Conservation (phyloP, 352 stramenopile species). For the Aphanomyces euteiches region DNA sequence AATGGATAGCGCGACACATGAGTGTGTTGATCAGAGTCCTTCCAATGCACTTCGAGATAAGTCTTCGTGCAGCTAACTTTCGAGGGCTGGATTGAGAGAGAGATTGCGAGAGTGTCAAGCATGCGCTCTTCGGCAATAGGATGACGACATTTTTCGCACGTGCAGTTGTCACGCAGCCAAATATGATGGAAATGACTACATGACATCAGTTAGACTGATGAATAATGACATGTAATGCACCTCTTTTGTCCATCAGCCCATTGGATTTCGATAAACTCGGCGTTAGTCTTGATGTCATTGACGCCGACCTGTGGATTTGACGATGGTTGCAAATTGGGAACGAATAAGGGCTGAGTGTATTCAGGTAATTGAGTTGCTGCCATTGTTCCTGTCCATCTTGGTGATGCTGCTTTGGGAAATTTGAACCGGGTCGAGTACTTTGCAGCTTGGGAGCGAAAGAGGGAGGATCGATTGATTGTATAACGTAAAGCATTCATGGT, state of each 20-base stretch:
- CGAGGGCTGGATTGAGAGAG: slow-evolving; percentile 32
- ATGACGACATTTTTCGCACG: slow-evolving; percentile 36
- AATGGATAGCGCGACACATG: slow-evolving; percentile 33
- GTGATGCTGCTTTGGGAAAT: not conserved
- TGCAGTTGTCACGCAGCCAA: slow-evolving; percentile 41
- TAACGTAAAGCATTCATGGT: slow-evolving; percentile 19
- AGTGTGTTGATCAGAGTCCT: slow-evolving; percentile 18
- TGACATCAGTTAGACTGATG: not conserved
- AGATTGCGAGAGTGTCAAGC: slow-evolving; percentile 33
- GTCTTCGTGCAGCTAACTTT: slow-evolving; percentile 25
- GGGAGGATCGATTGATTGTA: not conserved
- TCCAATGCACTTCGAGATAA: slow-evolving; percentile 32
- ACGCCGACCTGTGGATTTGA: slow-evolving; percentile 12
- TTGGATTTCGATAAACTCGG: slow-evolving; percentile 28
- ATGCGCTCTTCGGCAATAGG: slow-evolving; percentile 38
- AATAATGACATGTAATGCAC: slow-evolving; percentile 1
- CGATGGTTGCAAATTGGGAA: not conserved
- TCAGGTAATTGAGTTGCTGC: not conserved
- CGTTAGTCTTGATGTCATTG: slow-evolving; percentile 1
- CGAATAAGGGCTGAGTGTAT: not conserved
- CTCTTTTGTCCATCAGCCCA: slow-evolving; percentile 33
- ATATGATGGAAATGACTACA: slow-evolving; percentile 35
- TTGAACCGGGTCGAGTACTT: slow-evolving; percentile 11
- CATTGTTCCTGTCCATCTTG: slow-evolving; percentile 2
- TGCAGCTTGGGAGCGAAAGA: not conserved